Percentiles rank a stretch among this genome's conserved stretches.
phyloP scores from a whole-genome alignment of 1,284 basidiomycete genomes.

The Boletus smithii region DNA sequence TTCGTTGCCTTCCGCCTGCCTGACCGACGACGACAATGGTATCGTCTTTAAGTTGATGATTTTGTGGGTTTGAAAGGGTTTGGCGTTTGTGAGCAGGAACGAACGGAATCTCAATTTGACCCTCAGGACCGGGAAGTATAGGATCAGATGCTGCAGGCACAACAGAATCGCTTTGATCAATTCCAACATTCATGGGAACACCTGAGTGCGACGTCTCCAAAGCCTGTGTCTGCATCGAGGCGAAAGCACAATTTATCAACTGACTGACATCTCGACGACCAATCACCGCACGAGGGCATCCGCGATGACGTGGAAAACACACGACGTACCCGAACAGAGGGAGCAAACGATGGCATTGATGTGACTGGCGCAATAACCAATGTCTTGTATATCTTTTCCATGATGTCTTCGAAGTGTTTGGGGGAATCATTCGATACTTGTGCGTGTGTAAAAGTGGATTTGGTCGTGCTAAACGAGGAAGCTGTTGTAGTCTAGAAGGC shows the following conservation, averaged over 20 bases:
- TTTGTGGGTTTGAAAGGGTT: slow-evolving; percentile 12
- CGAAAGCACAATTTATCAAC: slow-evolving; percentile 4
- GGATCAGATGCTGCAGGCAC: slow-evolving; percentile 13
- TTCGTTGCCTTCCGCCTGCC: slow-evolving; percentile 56
- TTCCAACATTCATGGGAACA: slow-evolving; percentile 1
- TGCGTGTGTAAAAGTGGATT: slow-evolving; percentile 19
- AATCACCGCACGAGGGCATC: background rate
- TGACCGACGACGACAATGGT: slow-evolving; percentile 71
- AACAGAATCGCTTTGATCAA: slow-evolving; percentile 7
- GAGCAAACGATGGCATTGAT: slow-evolving; percentile 29
- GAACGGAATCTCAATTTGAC: slow-evolving; percentile 65
- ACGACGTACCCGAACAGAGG: slow-evolving; percentile 17
- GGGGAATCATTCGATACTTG: slow-evolving; percentile 14
- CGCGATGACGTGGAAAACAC: slow-evolving; percentile 3
- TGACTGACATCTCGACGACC: slow-evolving; percentile 1
- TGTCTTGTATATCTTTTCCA: slow-evolving; percentile 52
- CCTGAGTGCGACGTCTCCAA: slow-evolving; percentile 2
- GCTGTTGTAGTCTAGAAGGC: slow-evolving; percentile 7
- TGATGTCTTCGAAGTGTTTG: slow-evolving; percentile 46
- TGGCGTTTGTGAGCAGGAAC: slow-evolving; percentile 57
- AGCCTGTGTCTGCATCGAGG: slow-evolving; percentile 11
- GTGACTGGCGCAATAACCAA: slow-evolving; percentile 54
- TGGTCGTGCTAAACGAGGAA: slow-evolving; percentile 8
- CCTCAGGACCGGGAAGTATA: slow-evolving; percentile 28
- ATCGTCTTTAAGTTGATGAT: slow-evolving; percentile 45